These are phyloP conservation scores for Penicillium decumbens DNA, from an alignment of 2,329 filamentous ascomycete species.

Conservation along the genomic window DNA sequence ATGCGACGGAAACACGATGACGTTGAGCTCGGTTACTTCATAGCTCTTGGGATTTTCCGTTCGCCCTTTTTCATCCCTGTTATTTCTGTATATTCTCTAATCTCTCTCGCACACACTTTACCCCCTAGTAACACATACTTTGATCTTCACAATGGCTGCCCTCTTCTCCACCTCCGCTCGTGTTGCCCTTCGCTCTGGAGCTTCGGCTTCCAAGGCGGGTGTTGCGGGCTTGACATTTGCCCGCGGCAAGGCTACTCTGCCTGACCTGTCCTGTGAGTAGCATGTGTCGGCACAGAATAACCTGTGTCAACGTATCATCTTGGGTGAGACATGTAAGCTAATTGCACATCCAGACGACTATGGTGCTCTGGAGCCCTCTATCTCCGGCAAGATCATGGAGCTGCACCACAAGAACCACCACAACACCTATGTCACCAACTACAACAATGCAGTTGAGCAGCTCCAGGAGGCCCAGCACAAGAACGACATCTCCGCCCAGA, in stretches of 20 bases:
- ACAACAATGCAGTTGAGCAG: slow-evolving; percentile 75
- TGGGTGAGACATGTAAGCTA: slow-evolving; percentile 1
- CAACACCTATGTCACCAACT: slow-evolving; percentile 85
- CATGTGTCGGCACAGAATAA: neutral
- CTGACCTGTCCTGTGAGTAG: slow-evolving; percentile 71
- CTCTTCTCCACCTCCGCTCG: slow-evolving; percentile 70
- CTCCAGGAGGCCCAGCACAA: slow-evolving; percentile 55
- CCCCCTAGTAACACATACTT: neutral
- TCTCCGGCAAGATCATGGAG: slow-evolving; percentile 93
- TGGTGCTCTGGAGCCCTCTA: slow-evolving; percentile 77
- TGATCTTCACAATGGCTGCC: slow-evolving; percentile 59
- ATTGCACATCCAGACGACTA: slow-evolving; percentile 69
- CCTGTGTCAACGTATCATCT: neutral
- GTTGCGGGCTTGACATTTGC: slow-evolving; percentile 71
- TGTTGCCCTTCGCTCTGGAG: slow-evolving; percentile 64
- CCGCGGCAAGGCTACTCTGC: slow-evolving; percentile 85
- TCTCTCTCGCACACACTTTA: neutral
- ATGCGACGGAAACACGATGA: slow-evolving; percentile 25
- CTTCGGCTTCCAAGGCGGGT: slow-evolving; percentile 53
- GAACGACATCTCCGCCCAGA: slow-evolving; percentile 53
- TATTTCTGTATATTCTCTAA: slow-evolving; percentile 9
- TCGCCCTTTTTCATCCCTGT: slow-evolving; percentile 9
- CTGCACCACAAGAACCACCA: slow-evolving; percentile 93
- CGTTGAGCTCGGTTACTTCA: slow-evolving; percentile 26
- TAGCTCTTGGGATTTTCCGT: slow-evolving; percentile 12